phyloP scores from a whole-genome alignment of 1,284 basidiomycete genomes.

The Clitocybe nebularis region DNA sequence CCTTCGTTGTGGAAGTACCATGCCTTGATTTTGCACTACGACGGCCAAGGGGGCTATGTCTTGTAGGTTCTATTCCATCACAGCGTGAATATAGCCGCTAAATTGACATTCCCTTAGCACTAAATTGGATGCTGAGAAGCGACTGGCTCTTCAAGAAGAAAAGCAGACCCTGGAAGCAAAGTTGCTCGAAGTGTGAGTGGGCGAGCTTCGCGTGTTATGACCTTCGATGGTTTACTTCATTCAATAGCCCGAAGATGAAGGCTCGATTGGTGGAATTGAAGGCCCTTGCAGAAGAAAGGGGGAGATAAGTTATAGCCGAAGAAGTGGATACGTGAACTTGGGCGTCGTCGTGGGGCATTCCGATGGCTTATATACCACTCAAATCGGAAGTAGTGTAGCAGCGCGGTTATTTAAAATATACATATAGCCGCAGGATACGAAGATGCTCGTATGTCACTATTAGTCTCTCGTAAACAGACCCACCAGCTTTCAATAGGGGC shows the following conservation, averaged over 20 bases:
- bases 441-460: too few species aligned
- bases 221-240: conserved; percentile 17
- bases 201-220: conserved; percentile 9
- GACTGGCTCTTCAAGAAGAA: conserved; percentile 91
- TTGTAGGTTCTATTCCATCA: conserved; percentile 54
- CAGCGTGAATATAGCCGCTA: conserved; percentile 3
- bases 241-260: conserved; percentile 72
- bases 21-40: conserved; percentile 86
- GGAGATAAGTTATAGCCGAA: too few species aligned
- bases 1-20: conserved; percentile 97
- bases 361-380: too few species aligned
- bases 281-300: conserved; percentile 22
- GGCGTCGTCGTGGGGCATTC: too few species aligned
- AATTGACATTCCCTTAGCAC: conserved; percentile 47
- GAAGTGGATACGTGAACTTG: too few species aligned
- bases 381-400: background rate
- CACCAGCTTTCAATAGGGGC: too few species aligned
- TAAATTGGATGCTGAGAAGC: conserved; percentile 87
- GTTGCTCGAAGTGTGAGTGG: conserved; percentile 71
- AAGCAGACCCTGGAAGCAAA: conserved; percentile 82
- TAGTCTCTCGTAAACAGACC: too few species aligned
- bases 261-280: conserved; percentile 72
- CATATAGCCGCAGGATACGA: too few species aligned
- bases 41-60: conserved; percentile 78
- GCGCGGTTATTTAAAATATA: too few species aligned